Evolutionary conservation across 2,329 filamentous ascomycete genomes (phyloP), one percentile per base, ranked within the genome.

Genomic region (Cladosporium sp.): DNA sequence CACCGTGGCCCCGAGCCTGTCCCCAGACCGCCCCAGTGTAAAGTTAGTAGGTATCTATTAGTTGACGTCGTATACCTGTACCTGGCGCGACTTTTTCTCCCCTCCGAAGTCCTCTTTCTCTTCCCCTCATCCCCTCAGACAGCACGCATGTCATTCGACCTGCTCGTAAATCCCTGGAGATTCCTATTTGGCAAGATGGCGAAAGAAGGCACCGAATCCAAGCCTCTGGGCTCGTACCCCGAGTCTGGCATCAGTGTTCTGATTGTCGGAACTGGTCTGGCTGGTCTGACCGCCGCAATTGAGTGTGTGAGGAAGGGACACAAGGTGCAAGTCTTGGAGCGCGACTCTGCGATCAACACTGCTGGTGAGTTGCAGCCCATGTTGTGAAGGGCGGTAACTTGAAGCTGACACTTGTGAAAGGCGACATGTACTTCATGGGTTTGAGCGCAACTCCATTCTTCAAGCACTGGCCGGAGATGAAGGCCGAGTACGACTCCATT

Each of bases 371-470:
- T 8, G 14, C 22, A 56, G 28, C 54, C 33, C 3, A 10, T 16
- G 2, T 4, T 18, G 11, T 9, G 19, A 18, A 28, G 11, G 9
- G 13, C 22, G 16, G 11, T 10, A 1, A 16, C 2, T 11, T 22
- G n/a, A 45, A 37, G 32, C 40, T 50, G 16, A 50, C 18, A 37
- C 2, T 8, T 2, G 16, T 37, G 4, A n/a, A 35, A 77, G 78
- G 78, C 49, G 79, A 82, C 64, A 81, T 80, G 76, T 80, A 79
- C 66, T 80, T 80, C 63, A 81, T 82, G 74, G 77, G 78, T 9
- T 70, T 81, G 18, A 78, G 75, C 43, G 77, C 77, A 18, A 80
- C 76, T 42, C 72, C 70, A 35, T 79, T 79, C 66, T 73, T 80
- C 62, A 76, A 75, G 63, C 75, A 79, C 55, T 80, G 77, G 77